These are phyloP conservation scores for Obba rivulosa DNA, from an alignment of 768 basidiomycete species.

Conservation along the genomic window DNA sequence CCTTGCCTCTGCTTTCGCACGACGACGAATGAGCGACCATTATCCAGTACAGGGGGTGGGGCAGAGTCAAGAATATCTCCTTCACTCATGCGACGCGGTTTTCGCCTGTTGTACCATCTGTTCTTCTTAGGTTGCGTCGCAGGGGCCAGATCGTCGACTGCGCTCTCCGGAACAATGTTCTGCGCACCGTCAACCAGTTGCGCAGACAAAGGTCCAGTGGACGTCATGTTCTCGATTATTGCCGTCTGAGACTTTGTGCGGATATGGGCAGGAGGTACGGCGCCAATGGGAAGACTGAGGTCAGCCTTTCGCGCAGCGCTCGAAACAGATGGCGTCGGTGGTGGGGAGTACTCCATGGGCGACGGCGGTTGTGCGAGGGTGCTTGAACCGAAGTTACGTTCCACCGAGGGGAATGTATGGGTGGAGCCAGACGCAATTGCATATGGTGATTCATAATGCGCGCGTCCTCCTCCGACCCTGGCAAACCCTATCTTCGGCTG, in stretches of 20 bases:
- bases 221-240: conserved; percentile 51
- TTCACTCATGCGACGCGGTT: conserved; percentile 56
- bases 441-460: conserved; percentile 83
- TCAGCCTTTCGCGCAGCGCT: conserved; percentile 33
- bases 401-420: conserved; percentile 62
- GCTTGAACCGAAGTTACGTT: conserved; percentile 25
- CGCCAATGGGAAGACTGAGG: conserved; percentile 45
- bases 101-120: conserved; percentile 64
- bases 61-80: conserved; percentile 33
- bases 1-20: conserved; percentile 23
- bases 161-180: not conserved
- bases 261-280: conserved; percentile 59
- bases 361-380: conserved; percentile 9
- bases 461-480: conserved; percentile 80
- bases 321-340: conserved; percentile 45
- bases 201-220: conserved; percentile 4
- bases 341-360: conserved; percentile 36
- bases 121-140: conserved; percentile 51
- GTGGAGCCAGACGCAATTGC: conserved; percentile 63
- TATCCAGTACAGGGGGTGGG: conserved; percentile 9
- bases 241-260: conserved; percentile 82
- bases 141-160: not conserved
- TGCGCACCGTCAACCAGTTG: not conserved
- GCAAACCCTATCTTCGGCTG: conserved; percentile 62
- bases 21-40: conserved; percentile 30